phyloP scores from a whole-genome alignment of 2,329 filamentous ascomycete species.

The Didymellaceae sp. region DNA sequence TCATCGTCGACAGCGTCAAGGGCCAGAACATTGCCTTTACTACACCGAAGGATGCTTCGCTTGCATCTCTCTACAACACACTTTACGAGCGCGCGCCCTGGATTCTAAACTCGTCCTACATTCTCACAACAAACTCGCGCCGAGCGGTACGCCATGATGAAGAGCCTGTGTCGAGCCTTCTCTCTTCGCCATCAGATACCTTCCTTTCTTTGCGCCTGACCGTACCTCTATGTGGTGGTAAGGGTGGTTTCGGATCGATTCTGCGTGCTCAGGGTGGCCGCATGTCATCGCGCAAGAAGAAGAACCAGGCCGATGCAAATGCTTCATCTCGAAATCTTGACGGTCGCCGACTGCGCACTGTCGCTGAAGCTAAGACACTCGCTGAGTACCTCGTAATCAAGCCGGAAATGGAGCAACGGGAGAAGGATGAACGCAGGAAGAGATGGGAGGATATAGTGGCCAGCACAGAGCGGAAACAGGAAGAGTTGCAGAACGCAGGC shows the following conservation, averaged over 20 bases:
- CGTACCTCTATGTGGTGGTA: constrained; percentile 84
- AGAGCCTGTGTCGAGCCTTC: constrained; percentile 65
- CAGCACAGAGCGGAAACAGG: constrained; percentile 79
- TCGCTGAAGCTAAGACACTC: constrained; percentile 92
- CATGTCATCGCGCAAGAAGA: constrained; percentile 96
- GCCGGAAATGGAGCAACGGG: constrained; percentile 94
- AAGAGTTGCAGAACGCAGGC: constrained; percentile 79
- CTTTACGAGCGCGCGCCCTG: constrained; percentile 64
- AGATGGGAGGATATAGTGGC: constrained; percentile 91
- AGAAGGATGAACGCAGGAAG: constrained; percentile 83
- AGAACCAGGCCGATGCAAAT: constrained; percentile 80
- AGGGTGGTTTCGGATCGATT: constrained; percentile 97
- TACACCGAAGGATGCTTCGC: constrained; percentile 69
- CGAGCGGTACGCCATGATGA: constrained; percentile 67
- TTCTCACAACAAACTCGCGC: constrained; percentile 83
- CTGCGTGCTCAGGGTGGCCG: constrained; percentile 94
- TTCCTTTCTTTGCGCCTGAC: constrained; percentile 85
- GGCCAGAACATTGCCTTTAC: constrained; percentile 85
- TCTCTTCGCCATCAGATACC: constrained; percentile 64
- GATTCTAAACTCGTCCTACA: constrained; percentile 64
- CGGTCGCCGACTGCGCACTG: constrained; percentile 85
- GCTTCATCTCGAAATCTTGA: constrained; percentile 93
- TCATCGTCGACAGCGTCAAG: constrained; percentile 83
- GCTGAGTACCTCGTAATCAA: constrained; percentile 95
- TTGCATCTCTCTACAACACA: constrained; percentile 73